Conservation (phyloP, 2,329 filamentous ascomycete genomes). For the Botryotinia globosa region DNA sequence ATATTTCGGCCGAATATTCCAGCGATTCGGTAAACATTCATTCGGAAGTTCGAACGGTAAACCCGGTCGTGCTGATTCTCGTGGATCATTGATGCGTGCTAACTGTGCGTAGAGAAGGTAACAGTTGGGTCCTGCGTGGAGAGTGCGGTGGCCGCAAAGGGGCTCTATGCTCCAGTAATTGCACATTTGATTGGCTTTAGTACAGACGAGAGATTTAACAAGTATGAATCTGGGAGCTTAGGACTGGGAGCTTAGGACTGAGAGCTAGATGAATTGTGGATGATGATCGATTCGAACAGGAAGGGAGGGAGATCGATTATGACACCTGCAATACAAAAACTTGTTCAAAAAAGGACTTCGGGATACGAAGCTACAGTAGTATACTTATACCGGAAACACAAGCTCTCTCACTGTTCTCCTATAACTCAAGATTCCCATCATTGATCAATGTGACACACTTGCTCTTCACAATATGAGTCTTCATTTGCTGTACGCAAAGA, state of each 20-base stretch:
- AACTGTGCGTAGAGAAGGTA: constrained; percentile 36
- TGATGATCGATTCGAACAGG: constrained; percentile 18
- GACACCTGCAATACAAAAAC: not conserved
- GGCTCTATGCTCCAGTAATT: constrained; percentile 33
- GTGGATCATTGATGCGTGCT: constrained; percentile 36
- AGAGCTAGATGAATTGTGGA: not conserved
- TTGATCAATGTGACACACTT: constrained; percentile 41
- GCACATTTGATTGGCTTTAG: constrained; percentile 30
- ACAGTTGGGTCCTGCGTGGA: constrained; percentile 35
- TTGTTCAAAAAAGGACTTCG: constrained; percentile 2
- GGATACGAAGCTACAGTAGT: not conserved
- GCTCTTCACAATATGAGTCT: constrained; percentile 13
- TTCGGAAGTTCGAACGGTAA: constrained; percentile 35
- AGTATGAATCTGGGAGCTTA: not conserved
- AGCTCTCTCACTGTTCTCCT: not conserved
- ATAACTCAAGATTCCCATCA: constrained; percentile 6
- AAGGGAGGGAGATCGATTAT: constrained; percentile 1
- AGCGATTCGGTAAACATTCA: constrained; percentile 31
- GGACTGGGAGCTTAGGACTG: not conserved
- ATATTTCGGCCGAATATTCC: constrained; percentile 28
- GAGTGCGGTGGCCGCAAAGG: constrained; percentile 35
- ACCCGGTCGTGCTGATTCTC: constrained; percentile 23
- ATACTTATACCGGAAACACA: constrained; percentile 17
- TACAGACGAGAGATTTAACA: not conserved
- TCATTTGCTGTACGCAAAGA: constrained; percentile 18